Conservation (phyloP, 1,139 yeast species). For the Magnusiomyces suaveolens region DNA sequence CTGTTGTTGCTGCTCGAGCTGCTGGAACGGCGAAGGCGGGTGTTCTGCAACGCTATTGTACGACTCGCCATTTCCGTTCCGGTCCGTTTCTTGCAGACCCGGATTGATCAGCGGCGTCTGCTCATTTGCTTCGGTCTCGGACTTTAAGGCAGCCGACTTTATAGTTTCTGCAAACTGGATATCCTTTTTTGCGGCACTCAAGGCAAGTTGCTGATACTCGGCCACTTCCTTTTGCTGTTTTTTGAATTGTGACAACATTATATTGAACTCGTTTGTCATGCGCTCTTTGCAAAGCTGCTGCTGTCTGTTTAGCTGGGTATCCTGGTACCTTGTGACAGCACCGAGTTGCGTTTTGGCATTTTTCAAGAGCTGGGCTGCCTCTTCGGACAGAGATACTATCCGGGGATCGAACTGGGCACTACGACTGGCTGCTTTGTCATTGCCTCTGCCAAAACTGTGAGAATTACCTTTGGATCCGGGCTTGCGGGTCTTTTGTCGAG, state of each 20-base stretch:
- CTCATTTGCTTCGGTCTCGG: slow-evolving; percentile 22
- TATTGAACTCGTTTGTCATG: slow-evolving; percentile 37
- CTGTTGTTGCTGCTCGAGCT: slow-evolving; percentile 20
- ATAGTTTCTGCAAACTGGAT: too few relatives aligned
- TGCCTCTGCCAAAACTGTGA: neutral
- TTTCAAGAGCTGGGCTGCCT: slow-evolving; percentile 20
- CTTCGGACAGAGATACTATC: slow-evolving; percentile 18
- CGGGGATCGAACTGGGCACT: slow-evolving; percentile 18
- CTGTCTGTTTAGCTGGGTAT: slow-evolving; percentile 17
- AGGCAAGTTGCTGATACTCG: slow-evolving; percentile 3
- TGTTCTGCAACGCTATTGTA: slow-evolving; percentile 27
- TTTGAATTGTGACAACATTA: slow-evolving; percentile 35
- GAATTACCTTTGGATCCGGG: neutral
- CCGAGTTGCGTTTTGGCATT: slow-evolving; percentile 19
- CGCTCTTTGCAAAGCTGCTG: slow-evolving; percentile 35
- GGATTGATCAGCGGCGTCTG: slow-evolving; percentile 30
- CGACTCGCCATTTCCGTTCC: too few relatives aligned
- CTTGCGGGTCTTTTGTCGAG: slow-evolving; percentile 11
- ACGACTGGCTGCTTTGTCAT: too few relatives aligned
- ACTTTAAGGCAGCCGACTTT: neutral
- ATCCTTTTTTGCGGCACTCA: neutral
- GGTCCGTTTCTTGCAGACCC: slow-evolving; percentile 15
- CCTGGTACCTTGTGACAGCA: slow-evolving; percentile 20
- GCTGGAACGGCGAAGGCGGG: slow-evolving; percentile 20
- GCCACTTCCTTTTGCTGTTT: slow-evolving; percentile 22